Percentiles rank a stretch among this genome's conserved stretches.
These are phyloP conservation scores for Penicillium roqueforti DNA, from an alignment of 495 filamentous ascomycete species.

Conservation along the genomic window DNA sequence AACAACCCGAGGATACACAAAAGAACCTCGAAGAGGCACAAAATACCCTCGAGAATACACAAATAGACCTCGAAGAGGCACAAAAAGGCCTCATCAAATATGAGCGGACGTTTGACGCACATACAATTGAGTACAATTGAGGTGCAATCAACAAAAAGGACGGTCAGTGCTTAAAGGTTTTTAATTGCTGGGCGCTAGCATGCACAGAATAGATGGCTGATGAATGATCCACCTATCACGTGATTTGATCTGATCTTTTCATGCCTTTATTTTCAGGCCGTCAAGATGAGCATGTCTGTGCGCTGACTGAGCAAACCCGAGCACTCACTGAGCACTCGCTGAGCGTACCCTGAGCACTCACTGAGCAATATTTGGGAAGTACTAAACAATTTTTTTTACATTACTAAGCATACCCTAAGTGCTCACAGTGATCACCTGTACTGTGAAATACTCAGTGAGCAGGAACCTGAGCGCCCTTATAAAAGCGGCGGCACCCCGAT, in stretches of 20 bases:
- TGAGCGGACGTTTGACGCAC: too few species aligned
- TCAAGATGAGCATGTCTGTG: neutral
- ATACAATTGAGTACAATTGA: too few species aligned
- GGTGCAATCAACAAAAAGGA: neutral
- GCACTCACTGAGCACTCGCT: neutral
- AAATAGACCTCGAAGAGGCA: too few species aligned
- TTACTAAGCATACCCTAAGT: neutral
- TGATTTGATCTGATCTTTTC: neutral
- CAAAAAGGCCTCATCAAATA: too few species aligned
- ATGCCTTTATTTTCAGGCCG: neutral
- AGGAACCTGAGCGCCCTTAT: neutral
- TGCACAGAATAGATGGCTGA: neutral
- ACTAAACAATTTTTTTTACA: too few species aligned
- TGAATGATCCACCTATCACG: neutral
- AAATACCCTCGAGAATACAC: neutral
- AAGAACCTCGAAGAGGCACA: neutral
- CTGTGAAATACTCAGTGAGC: too few species aligned
- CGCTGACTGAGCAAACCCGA: neutral
- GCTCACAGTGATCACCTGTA: neutral
- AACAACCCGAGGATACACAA: too few species aligned
- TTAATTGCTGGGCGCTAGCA: neutral
- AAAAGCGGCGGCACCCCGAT: constrained; percentile 13
- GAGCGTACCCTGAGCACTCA: neutral
- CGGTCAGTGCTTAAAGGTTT: neutral
- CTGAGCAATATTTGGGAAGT: neutral